Conservation (phyloP, 2,329 filamentous ascomycete species). For the Venturia nashicola region DNA sequence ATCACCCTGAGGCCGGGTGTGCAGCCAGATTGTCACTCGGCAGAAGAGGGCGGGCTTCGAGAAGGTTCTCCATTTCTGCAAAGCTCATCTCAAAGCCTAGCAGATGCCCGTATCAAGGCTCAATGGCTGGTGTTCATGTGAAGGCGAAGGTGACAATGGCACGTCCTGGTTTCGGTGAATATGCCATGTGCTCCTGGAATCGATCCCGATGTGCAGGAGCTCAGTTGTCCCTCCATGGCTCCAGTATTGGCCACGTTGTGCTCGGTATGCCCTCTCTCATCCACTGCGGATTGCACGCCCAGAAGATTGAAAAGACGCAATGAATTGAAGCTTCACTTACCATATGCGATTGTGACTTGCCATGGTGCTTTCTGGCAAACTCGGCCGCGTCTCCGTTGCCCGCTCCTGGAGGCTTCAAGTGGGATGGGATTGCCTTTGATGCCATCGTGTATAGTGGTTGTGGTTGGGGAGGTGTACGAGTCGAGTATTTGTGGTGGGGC, state of each 20-base stretch:
- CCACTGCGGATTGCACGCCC: neutral
- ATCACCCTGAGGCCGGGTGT: too few relatives aligned
- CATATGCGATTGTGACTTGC: conserved; percentile 78
- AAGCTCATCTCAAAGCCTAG: too few relatives aligned
- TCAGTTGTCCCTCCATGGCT: neutral
- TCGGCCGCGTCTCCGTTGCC: conserved; percentile 24
- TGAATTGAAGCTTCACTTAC: conserved; percentile 39
- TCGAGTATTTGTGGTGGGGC: neutral
- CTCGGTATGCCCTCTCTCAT: neutral
- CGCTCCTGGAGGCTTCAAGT: conserved; percentile 55
- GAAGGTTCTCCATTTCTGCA: too few relatives aligned
- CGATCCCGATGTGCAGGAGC: neutral
- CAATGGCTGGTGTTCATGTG: neutral
- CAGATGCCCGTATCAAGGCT: too few relatives aligned
- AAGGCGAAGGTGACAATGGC: neutral
- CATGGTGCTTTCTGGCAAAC: conserved; percentile 58
- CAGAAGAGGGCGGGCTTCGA: too few relatives aligned
- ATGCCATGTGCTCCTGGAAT: neutral
- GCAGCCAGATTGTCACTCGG: too few relatives aligned
- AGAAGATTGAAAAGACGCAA: neutral
- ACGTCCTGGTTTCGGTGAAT: neutral
- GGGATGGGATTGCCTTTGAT: conserved; percentile 57
- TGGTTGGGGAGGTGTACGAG: neutral
- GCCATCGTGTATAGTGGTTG: neutral
- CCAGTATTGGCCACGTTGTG: neutral